A percentile compares a stretch with the other conserved stretches of the same genome.
phyloP scores from a whole-genome alignment of 495 filamentous ascomycete species.

The Podospora conica region DNA sequence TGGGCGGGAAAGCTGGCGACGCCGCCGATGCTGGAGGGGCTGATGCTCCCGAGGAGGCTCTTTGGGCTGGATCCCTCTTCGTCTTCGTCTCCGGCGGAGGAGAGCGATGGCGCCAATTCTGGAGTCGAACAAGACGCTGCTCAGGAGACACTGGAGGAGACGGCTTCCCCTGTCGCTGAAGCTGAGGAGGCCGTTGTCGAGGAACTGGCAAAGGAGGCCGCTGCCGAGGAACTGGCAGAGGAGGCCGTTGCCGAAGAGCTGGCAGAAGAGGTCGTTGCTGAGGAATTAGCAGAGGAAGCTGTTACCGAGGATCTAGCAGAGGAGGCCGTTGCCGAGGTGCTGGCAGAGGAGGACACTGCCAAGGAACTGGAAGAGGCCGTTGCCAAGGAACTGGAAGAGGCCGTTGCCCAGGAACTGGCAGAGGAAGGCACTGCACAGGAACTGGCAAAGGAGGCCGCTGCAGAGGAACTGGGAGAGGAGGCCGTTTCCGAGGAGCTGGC shows the following conservation, averaged over 20 bases:
- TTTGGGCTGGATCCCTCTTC: conserved; percentile 1
- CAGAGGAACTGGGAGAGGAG: neutral
- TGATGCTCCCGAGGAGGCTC: conserved; percentile 33
- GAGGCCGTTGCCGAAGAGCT: no score
- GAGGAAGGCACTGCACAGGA: neutral
- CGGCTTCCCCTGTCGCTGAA: no score
- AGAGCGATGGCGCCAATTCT: neutral
- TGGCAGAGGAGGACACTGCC: neutral
- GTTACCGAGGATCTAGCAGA: neutral
- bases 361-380: neutral
- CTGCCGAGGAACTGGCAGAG: no score
- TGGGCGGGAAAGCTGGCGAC: conserved; percentile 29
- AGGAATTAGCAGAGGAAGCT: neutral
- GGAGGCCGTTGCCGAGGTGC: neutral
- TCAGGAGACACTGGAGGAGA: neutral
- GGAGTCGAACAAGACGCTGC: no score
- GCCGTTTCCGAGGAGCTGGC: no score
- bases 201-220: neutral
- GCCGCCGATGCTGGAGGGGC: conserved; percentile 27
- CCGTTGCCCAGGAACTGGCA: neutral
- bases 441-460: neutral
- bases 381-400: no score
- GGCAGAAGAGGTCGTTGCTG: no score
- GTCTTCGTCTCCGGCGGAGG: neutral
- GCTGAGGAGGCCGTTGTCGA: no score